Evolutionary conservation across 257 asterid species (phyloP), one percentile per base, ranked within the genome.

Genomic region (Dorcoceras hygrometricum): DNA sequence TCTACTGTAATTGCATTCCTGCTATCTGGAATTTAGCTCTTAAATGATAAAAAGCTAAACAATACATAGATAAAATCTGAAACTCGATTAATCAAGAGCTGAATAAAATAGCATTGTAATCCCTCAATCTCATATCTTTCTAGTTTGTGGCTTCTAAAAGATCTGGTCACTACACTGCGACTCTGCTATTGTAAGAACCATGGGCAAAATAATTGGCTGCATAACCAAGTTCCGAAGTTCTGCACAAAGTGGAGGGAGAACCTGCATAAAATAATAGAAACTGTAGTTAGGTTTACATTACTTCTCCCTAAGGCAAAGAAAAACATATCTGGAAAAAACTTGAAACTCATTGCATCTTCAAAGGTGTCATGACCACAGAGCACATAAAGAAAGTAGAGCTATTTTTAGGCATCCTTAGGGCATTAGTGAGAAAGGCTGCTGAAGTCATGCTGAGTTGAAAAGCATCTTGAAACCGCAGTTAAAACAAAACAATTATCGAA

Each of bases 171-270:
- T n/a, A n/a, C n/a, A n/a, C n/a, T n/a, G n/a, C 58, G 97, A 90
- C 73, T 90, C 96, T 4, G 99, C 99, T 69, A 94, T 90, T 28
- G 99, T 94, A 76, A 94, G 77, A 77, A 94, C 99, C 99, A 94
- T 94, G 56, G 99, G 99, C 73, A 94, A 85, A 82, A 94, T 94
- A 92, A 94, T 85, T 43, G 97, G 96, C 70, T 94, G 99, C 99
- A 94, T 90, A 20, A 94, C 99, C 93, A 94, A 64, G 79, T 94
- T 94, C 27, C 99, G 84, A 34, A 94, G 99, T 84, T 94, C 99
- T n/a, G 99, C 95, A 73, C 97, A 90, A 69, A 94, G 96, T 53
- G 99, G 99, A 64, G 99, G 99, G 74, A 94, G 99, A 82, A 94
- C 99, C 99, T 94, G 86, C 57, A 75, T 56, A 59, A 63, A 77